Evolutionary conservation across 495 filamentous ascomycete genomes (phyloP).

Genomic region (Aspergillus biplanus): DNA sequence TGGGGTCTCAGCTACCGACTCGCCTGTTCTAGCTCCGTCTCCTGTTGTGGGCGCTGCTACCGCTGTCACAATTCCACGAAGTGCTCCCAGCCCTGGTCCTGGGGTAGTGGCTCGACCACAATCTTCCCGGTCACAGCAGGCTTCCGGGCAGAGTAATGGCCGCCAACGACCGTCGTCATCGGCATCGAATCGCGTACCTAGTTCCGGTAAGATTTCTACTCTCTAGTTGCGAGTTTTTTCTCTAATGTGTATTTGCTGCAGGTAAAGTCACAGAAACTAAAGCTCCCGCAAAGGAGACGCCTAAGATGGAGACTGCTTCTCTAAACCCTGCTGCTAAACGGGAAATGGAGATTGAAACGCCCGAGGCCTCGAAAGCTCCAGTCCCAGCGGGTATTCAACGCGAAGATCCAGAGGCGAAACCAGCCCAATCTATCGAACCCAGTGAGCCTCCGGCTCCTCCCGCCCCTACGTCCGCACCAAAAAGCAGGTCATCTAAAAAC

Average conservation of each 20-base stretch:
- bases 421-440: constrained; percentile 34
- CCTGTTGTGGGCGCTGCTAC: constrained; percentile 67
- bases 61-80: constrained; percentile 56
- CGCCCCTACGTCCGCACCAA: constrained; percentile 23
- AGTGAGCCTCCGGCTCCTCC: constrained; percentile 22
- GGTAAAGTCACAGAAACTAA: constrained; percentile 43
- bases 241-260: constrained; percentile 21
- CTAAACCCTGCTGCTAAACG: constrained; percentile 32
- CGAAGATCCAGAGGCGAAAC: constrained; percentile 40
- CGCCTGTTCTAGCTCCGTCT: constrained; percentile 73
- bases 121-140: constrained; percentile 70
- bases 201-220: constrained; percentile 31
- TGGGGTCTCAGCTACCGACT: constrained; percentile 55
- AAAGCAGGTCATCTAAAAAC: constrained; percentile 60
- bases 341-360: constrained; percentile 29
- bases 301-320: constrained; percentile 33
- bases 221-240: background rate
- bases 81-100: constrained; percentile 51
- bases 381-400: constrained; percentile 28
- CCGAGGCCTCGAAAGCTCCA: constrained; percentile 42
- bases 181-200: constrained; percentile 53
- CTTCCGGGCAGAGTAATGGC: constrained; percentile 57
- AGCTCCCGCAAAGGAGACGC: constrained; percentile 35
- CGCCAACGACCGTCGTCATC: constrained; percentile 64
- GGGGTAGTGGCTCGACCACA: constrained; percentile 52